Evolutionary conservation across 2,329 filamentous ascomycete genomes (phyloP), one percentile per base, ranked within the genome.

Genomic region (Podosphaera aphanis): DNA sequence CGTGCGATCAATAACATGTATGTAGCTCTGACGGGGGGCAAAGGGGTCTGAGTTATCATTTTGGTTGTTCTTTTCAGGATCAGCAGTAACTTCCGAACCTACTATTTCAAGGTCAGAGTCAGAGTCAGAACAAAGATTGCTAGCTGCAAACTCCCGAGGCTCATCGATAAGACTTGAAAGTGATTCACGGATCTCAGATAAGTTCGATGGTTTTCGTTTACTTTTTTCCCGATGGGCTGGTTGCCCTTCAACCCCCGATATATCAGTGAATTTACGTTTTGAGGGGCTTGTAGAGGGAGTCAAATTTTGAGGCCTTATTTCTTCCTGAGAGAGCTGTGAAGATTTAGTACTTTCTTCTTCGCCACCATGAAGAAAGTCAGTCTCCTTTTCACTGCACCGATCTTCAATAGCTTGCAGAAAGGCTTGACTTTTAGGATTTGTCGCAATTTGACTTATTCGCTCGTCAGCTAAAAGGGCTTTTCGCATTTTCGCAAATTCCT

Each of bases 341-440:
- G 66, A 27, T 57, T 60, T 53, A 43, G 63, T 57, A 45, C 57
- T 48, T 43, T 57, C 56, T 6, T 62, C 61, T 33, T 64, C 62
- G 27, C 63, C 56, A 36, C 73, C 66, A 39, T 77, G 72, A 7
- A 84, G 63, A 55, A 93, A 79, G 52, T 86, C 80, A 61, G 80
- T 72, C 46, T 84, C 79, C 46, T 90, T 78, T 40, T 83, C 80
- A 54, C 69, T 68, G 48, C 78, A 80, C 43, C 73, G 73, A 57
- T 94, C 86, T 55, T 93, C 85, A 45, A 98, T 82, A 5, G 84
- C 84, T 51, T 77, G 77, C 53, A 98, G 70, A 64, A 98, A 98
- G 0, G 90, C 90, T 49, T 80, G 72, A 59, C 85, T 88, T 58
- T 88, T 86, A 2, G 83, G 83, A 55, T 92, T 85, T 58, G 84